Conservation (phyloP, 2,329 filamentous ascomycete species). For the Dactylella cylindrospora region DNA sequence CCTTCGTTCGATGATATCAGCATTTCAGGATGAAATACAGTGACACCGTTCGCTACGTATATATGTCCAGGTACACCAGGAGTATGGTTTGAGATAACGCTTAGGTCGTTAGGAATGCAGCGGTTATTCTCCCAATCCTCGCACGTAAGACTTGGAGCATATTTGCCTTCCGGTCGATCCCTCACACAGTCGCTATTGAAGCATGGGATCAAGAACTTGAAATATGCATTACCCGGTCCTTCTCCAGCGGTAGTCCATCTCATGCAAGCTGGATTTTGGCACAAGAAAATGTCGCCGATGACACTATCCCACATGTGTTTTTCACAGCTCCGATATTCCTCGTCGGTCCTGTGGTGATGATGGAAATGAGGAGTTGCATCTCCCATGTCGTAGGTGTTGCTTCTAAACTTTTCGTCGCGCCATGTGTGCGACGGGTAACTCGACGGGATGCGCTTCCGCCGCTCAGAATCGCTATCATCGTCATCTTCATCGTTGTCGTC, state of each 20-base stretch:
- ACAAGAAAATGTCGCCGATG: constrained; percentile 4
- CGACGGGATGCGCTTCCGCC: too few relatives aligned
- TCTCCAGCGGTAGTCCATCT: too few relatives aligned
- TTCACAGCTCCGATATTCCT: neutral
- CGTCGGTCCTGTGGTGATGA: constrained; percentile 25
- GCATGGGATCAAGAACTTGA: constrained; percentile 11
- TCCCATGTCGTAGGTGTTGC: constrained; percentile 12
- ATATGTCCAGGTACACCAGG: constrained; percentile 25
- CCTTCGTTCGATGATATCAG: constrained; percentile 2
- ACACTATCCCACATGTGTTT: constrained; percentile 12
- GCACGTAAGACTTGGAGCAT: constrained; percentile 9
- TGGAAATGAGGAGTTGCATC: constrained; percentile 29
- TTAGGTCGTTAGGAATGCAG: constrained; percentile 6
- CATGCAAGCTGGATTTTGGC: constrained; percentile 37
- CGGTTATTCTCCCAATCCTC: neutral
- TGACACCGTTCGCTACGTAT: constrained; percentile 25
- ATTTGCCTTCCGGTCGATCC: constrained; percentile 4
- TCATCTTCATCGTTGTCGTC: too few relatives aligned
- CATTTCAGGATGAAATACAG: constrained; percentile 28
- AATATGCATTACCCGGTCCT: neutral
- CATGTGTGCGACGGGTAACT: constrained; percentile 6
- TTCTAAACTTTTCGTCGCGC: neutral
- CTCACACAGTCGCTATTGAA: constrained; percentile 8
- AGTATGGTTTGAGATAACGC: neutral
- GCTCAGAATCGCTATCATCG: too few relatives aligned